phyloP scores from a whole-genome alignment of 495 filamentous ascomycete species.

The Aspergillus kassunensis region DNA sequence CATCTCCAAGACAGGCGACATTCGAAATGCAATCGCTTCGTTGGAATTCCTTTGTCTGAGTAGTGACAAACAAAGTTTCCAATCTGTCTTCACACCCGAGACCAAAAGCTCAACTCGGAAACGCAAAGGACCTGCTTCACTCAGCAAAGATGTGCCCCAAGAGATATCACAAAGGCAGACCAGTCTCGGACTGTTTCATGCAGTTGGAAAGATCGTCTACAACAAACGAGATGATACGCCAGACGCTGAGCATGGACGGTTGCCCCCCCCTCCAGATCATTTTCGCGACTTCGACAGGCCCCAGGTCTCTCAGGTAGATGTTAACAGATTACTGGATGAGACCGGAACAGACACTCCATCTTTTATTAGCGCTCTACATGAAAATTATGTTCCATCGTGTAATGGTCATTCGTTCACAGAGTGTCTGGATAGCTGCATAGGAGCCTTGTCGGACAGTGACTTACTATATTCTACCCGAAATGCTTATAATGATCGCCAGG shows the following conservation, averaged over 20 bases:
- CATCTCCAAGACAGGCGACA: constrained; percentile 80
- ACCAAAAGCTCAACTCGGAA: constrained; percentile 57
- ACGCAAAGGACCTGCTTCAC: constrained; percentile 50
- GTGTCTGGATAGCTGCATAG: constrained; percentile 71
- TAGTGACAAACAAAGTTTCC: constrained; percentile 48
- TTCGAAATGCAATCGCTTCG: constrained; percentile 83
- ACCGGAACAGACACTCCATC: constrained; percentile 85
- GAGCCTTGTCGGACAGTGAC: constrained; percentile 83
- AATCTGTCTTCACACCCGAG: constrained; percentile 43
- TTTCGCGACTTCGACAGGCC: constrained; percentile 58
- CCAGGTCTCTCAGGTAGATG: constrained; percentile 63
- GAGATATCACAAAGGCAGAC: constrained; percentile 80
- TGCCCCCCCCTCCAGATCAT: constrained; percentile 56
- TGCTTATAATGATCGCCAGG: constrained; percentile 23
- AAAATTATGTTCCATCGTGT: constrained; percentile 89
- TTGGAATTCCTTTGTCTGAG: constrained; percentile 87
- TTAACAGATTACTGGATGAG: constrained; percentile 78
- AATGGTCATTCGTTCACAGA: constrained; percentile 55
- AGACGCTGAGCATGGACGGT: constrained; percentile 20
- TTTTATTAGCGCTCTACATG: constrained; percentile 88
- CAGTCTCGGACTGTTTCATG: constrained; percentile 89
- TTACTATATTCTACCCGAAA: constrained; percentile 54
- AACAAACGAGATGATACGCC: constrained; percentile 68
- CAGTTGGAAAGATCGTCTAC: constrained; percentile 90
- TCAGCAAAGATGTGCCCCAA: constrained; percentile 62